Evolutionary conservation across 257 asterid species (phyloP).

Genomic region (Penstemon newberryi): DNA sequence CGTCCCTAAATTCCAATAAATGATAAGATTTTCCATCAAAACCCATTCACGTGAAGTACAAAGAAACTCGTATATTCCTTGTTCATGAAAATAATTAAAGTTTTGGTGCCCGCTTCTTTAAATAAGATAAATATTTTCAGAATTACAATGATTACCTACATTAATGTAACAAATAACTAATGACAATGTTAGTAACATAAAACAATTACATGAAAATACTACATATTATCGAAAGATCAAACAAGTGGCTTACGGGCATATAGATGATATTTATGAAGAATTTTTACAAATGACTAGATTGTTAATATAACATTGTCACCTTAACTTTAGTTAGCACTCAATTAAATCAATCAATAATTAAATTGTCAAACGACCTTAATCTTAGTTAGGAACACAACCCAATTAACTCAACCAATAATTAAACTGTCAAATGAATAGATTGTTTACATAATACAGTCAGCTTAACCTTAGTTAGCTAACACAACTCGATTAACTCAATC

Average conservation of each 20-base stretch:
- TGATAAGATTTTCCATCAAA: constrained; percentile 4
- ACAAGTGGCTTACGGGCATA: not conserved
- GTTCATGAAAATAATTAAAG: not conserved
- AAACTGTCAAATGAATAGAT: not conserved
- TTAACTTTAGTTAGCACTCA: too few relatives aligned
- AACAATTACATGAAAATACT: too few relatives aligned
- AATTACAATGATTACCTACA: not conserved
- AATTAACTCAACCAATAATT: not conserved
- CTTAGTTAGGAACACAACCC: not conserved
- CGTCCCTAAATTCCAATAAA: constrained; percentile 34
- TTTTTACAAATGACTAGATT: not conserved
- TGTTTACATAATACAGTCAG: not conserved
- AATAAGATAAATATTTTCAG: not conserved
- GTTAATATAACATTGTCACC: not conserved
- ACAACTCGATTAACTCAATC: not conserved
- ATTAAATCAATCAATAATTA: too few relatives aligned
- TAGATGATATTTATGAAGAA: not conserved
- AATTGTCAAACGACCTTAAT: not conserved
- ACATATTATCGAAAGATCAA: not conserved
- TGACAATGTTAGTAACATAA: too few relatives aligned
- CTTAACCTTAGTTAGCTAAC: not conserved
- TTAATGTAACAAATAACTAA: too few relatives aligned
- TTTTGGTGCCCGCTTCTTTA: not conserved
- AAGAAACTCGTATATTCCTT: not conserved
- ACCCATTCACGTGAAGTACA: not conserved